phyloP scores from a whole-genome alignment of 2,329 filamentous ascomycete genomes.

The Trichoderma asperellum region DNA sequence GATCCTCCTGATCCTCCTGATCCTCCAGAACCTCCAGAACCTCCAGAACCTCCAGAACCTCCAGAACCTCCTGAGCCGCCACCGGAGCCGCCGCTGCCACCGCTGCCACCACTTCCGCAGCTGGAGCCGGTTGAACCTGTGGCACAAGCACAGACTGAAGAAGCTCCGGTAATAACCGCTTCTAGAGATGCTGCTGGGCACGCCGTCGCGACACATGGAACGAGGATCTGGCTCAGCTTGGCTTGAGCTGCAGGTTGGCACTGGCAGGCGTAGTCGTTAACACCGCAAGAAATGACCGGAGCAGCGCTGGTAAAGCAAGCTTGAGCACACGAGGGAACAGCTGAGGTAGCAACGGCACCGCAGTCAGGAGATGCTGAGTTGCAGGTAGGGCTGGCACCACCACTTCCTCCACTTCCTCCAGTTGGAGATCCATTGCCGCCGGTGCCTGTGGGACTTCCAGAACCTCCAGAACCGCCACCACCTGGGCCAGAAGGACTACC shows the following conservation, averaged over 20 bases:
- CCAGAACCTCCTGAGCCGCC: not conserved
- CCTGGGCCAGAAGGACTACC: not conserved
- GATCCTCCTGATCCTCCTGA: not conserved
- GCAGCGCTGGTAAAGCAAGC: constrained; percentile 38
- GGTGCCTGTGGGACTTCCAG: not conserved
- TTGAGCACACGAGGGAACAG: constrained; percentile 38
- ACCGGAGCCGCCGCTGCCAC: constrained; percentile 14
- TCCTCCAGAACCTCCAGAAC: constrained; percentile 7
- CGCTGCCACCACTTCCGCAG: constrained; percentile 23
- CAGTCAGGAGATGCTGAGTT: constrained; percentile 33
- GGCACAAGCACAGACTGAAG: constrained; percentile 34
- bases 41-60: not conserved
- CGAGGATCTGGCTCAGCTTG: constrained; percentile 34
- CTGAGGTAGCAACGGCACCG: constrained; percentile 35
- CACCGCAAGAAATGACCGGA: constrained; percentile 36
- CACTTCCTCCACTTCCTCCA: not conserved
- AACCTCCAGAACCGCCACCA: constrained; percentile 1
- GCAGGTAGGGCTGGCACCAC: constrained; percentile 26
- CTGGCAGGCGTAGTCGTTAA: constrained; percentile 38
- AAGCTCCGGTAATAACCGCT: constrained; percentile 36
- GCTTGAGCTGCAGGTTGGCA: constrained; percentile 35
- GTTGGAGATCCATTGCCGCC: constrained; percentile 6
- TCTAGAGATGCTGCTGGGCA: constrained; percentile 33
- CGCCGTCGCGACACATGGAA: constrained; percentile 36
- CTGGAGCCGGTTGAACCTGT: constrained; percentile 21